Conservation (phyloP, 1,139 yeast genomes). For the Hanseniaspora uvarum region DNA sequence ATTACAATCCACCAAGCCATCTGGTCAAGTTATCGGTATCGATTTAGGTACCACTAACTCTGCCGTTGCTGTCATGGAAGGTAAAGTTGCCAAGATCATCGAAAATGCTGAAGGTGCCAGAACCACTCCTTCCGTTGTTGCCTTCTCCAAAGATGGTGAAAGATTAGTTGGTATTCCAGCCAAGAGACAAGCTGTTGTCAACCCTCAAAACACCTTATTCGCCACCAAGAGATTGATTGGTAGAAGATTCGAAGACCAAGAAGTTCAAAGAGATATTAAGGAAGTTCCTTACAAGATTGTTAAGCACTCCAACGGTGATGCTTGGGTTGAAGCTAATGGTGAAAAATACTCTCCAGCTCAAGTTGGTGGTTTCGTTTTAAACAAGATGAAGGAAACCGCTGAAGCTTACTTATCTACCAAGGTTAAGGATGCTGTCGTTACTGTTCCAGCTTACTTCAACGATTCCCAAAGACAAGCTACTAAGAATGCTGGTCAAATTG, state of each 20-base stretch:
- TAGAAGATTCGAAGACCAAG: slow-evolving; percentile 90
- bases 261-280: slow-evolving; percentile 92
- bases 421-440: slow-evolving; percentile 84
- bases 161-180: slow-evolving; percentile 97
- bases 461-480: slow-evolving; percentile 98
- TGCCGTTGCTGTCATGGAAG: slow-evolving; percentile 97
- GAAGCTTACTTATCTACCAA: slow-evolving; percentile 80
- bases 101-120: slow-evolving; percentile 99
- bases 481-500: slow-evolving; percentile 96
- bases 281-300: slow-evolving; percentile 96
- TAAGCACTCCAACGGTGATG: slow-evolving; percentile 94
- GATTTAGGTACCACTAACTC: slow-evolving; percentile 99
- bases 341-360: slow-evolving; percentile 91
- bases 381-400: slow-evolving; percentile 91
- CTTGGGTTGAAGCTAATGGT: slow-evolving; percentile 97
- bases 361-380: slow-evolving; percentile 91
- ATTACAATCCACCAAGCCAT: slow-evolving; percentile 42
- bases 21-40: slow-evolving; percentile 88
- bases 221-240: slow-evolving; percentile 99
- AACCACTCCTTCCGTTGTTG: slow-evolving; percentile 97
- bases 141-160: slow-evolving; percentile 93
- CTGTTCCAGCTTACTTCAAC: slow-evolving; percentile 96
- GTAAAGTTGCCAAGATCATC: slow-evolving; percentile 88
- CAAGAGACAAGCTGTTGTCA: slow-evolving; percentile 96
- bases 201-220: slow-evolving; percentile 93